Percentiles rank a stretch among this genome's conserved stretches.
phyloP scores from a whole-genome alignment of 2,329 filamentous ascomycete genomes.

The Aureobasidium melanogenum region DNA sequence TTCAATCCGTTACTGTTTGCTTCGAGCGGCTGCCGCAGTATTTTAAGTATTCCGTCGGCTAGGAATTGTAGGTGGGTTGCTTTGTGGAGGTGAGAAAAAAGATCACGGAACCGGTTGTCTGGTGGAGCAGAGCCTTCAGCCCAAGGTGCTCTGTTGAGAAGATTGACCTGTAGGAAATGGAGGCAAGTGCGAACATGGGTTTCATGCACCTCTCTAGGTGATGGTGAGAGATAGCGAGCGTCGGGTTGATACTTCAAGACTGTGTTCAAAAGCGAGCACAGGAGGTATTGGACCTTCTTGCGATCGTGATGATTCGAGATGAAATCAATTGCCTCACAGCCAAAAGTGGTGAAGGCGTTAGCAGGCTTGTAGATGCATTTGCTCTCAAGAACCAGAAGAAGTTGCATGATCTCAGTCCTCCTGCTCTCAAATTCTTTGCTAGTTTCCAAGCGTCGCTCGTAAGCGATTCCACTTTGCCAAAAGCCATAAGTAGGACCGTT shows the following conservation, averaged over 20 bases:
- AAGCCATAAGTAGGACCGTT: constrained; percentile 78
- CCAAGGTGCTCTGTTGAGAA: constrained; percentile 84
- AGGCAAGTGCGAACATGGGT: constrained; percentile 44
- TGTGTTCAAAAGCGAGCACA: constrained; percentile 92
- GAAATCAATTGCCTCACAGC: constrained; percentile 12
- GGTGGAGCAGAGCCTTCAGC: constrained; percentile 48
- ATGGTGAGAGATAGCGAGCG: constrained; percentile 53
- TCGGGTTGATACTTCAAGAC: constrained; percentile 94
- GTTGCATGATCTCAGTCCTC: constrained; percentile 76
- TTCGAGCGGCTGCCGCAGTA: constrained; percentile 88
- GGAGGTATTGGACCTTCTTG: constrained; percentile 13
- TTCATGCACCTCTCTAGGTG: constrained; percentile 15
- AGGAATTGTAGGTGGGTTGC: constrained; percentile 97
- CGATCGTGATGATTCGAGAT: constrained; percentile 14
- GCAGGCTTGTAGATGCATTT: constrained; percentile 91
- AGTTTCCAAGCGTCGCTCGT: constrained; percentile 77
- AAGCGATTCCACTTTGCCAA: constrained; percentile 96
- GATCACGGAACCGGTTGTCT: constrained; percentile 92
- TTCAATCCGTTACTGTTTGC: constrained; percentile 56
- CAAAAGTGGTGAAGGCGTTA: constrained; percentile 23
- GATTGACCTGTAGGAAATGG: constrained; percentile 75
- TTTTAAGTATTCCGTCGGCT: constrained; percentile 85
- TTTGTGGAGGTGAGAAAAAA: constrained; percentile 78
- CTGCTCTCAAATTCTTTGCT: constrained; percentile 92
- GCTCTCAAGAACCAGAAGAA: constrained; percentile 77